These are phyloP conservation scores for Marchantia paleacea DNA, from an alignment of 225 moss, liverwort and hornwort genomes.

Conservation along the genomic window DNA sequence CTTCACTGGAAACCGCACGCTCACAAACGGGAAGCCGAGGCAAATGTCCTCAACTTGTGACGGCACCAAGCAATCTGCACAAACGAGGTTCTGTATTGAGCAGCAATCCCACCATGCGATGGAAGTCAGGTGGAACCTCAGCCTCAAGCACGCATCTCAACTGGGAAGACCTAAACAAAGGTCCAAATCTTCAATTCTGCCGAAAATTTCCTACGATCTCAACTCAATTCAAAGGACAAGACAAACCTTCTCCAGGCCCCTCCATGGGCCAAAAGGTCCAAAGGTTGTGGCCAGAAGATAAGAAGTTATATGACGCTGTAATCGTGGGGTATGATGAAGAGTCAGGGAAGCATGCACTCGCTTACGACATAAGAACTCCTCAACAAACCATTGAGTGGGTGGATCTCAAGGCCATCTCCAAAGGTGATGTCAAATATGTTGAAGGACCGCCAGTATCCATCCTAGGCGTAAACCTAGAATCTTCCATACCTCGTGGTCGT, in stretches of 20 bases:
- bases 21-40: not conserved
- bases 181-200: not conserved
- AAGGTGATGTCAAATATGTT: not conserved
- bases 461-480: not conserved
- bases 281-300: not conserved
- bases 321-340: slow-evolving; percentile 23
- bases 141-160: slow-evolving; percentile 16
- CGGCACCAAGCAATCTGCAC: not conserved
- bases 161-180: not conserved
- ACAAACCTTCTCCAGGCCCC: no score
- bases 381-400: slow-evolving; percentile 27
- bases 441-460: not conserved
- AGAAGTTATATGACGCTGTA: slow-evolving; percentile 27
- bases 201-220: not conserved
- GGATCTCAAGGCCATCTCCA: slow-evolving; percentile 17
- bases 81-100: not conserved
- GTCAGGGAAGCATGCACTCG: slow-evolving; percentile 24
- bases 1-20: not conserved
- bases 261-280: not conserved
- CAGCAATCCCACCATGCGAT: slow-evolving; percentile 4
- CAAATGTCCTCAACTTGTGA: not conserved
- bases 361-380: slow-evolving; percentile 26
- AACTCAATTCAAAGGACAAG: no score
- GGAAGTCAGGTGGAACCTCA: slow-evolving; percentile 17
- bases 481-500: not conserved